A percentile compares a stretch with the other conserved stretches of the same genome.
These are phyloP conservation scores for Talaromyces nanjingensis DNA, from an alignment of 495 filamentous ascomycete genomes.

Conservation along the genomic window DNA sequence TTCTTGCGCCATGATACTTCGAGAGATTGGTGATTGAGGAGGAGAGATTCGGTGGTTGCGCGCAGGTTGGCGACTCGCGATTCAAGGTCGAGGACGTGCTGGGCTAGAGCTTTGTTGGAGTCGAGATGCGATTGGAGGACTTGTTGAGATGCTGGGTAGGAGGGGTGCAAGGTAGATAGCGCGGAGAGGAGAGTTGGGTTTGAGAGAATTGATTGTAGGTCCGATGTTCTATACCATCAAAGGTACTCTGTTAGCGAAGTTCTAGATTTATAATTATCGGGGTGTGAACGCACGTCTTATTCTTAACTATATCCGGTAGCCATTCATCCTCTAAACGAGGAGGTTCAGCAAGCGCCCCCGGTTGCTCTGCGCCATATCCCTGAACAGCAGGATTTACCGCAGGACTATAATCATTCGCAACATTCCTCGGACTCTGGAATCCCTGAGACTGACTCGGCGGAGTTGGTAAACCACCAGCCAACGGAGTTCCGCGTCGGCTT, in stretches of 20 bases:
- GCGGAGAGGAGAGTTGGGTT: constrained; percentile 53
- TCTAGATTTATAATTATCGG: background rate
- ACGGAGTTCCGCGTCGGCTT: constrained; percentile 59
- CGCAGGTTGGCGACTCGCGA: constrained; percentile 56
- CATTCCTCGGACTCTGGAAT: constrained; percentile 4
- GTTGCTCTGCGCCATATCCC: background rate
- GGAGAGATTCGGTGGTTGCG: constrained; percentile 63
- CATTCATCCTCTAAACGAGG: constrained; percentile 46
- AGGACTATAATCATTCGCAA: background rate
- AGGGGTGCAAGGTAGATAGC: constrained; percentile 55
- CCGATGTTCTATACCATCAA: constrained; percentile 30
- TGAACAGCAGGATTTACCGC: background rate
- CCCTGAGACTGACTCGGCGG: constrained; percentile 23
- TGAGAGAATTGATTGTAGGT: constrained; percentile 60
- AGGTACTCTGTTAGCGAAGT: background rate
- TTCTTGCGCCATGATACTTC: constrained; percentile 88
- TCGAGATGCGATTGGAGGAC: constrained; percentile 51
- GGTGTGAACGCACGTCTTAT: constrained; percentile 58
- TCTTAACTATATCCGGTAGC: constrained; percentile 62
- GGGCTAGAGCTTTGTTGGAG: constrained; percentile 57
- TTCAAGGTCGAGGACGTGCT: constrained; percentile 61
- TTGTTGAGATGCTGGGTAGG: constrained; percentile 41
- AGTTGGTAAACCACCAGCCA: constrained; percentile 21
- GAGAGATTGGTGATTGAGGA: constrained; percentile 75
- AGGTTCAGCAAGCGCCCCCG: constrained; percentile 22